Evolutionary conservation across 495 filamentous ascomycete genomes (phyloP).

Genomic region (Tuber melanosporum): DNA sequence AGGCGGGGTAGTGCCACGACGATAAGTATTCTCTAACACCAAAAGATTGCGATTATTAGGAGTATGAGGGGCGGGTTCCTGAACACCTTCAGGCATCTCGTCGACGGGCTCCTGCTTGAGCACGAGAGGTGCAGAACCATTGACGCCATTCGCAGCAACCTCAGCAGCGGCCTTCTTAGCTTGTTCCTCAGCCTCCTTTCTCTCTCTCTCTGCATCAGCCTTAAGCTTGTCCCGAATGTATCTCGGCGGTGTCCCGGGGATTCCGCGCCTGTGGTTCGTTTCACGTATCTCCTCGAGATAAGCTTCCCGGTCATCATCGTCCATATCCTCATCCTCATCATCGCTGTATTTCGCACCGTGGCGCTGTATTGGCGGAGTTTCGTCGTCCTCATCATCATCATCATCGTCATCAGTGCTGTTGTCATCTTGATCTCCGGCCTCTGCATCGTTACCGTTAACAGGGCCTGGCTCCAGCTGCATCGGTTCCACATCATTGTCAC

Average conservation of each 20-base stretch:
- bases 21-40: constrained; percentile 26
- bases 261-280: constrained; percentile 38
- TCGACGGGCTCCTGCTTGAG: constrained; percentile 29
- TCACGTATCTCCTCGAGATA: constrained; percentile 40
- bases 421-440: constrained; percentile 10
- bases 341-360: constrained; percentile 25
- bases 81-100: constrained; percentile 20
- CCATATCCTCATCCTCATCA: constrained; percentile 38
- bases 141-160: constrained; percentile 12
- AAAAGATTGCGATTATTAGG: constrained; percentile 23
- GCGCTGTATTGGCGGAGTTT: constrained; percentile 12
- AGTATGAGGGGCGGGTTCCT: constrained; percentile 16
- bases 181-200: constrained; percentile 39
- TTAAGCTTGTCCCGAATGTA: constrained; percentile 36
- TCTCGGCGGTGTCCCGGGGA: constrained; percentile 38
- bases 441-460: constrained; percentile 25
- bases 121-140: background rate
- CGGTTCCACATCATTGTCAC: constrained; percentile 41
- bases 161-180: constrained; percentile 35
- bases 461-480: constrained; percentile 24
- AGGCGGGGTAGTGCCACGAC: constrained; percentile 34
- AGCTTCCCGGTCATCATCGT: constrained; percentile 38
- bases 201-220: constrained; percentile 36
- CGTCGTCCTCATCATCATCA: constrained; percentile 27
- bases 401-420: constrained; percentile 29